Base-by-base conservation (phyloP, 352 stramenopile genomes). In the Pythium phragmiticola region DNA sequence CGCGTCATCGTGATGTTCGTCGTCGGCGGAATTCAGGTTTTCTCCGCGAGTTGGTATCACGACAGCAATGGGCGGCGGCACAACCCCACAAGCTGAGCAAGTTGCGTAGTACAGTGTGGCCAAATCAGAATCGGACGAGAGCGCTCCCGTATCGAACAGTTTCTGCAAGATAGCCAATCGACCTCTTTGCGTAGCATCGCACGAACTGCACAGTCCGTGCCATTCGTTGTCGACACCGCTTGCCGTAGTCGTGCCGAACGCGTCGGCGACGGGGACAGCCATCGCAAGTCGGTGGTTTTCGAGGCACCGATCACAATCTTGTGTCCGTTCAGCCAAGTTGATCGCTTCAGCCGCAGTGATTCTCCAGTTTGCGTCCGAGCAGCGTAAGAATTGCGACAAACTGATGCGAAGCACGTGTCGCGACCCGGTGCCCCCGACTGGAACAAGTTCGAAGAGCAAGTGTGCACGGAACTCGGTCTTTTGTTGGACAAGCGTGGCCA, bases 391-490 rank as follows among this genome's bases (percentile, higher is more conserved):
- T 7, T 83, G 66, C 0, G 76, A 86, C 0, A 87, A 46, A 5
- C 66, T 65, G 37, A 87, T 78, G 6, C 63, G 68, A 16, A 86
- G 23, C 7, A 69, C 76, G 23, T 86, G 75, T 7, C 65, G 76
- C 16, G 21, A 28, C 2, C 13, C 41, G 49, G 12, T 16, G 51
- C 55, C 5, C 60, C 47, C 16, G 8, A 78, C 21, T 28, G 57
- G 59, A 26, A 66, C 72, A 19, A 86, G 26, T 54, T 87, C 74
- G 28, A 89, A 56, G 1, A 84, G 50, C 48, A 89, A 68, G 11
- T 82, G 71, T 3, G 76, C 62, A 6, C 78, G 74, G 54, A 82
- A 89, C 50, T 87, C 74, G 1, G 72, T 80, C 56, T 87, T 89
- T 30, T 84, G 73, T 57, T 89, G 80, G 12, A 89, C 80, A 28